Conservation (phyloP, 2,329 filamentous ascomycete species). For the Parastagonospora avenae region DNA sequence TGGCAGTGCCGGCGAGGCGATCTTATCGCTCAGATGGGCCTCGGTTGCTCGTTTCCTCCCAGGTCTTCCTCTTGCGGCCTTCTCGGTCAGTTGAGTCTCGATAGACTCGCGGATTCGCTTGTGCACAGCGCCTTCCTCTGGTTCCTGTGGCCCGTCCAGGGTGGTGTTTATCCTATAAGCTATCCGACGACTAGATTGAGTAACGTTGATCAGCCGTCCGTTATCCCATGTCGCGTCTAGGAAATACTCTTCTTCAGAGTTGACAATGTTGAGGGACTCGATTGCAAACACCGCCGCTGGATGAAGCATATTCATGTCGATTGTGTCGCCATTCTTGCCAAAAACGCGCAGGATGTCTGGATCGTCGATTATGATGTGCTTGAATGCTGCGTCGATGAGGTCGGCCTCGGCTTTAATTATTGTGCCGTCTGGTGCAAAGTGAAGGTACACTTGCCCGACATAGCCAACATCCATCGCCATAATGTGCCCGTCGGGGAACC, state of each 20-base stretch:
- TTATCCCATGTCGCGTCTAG: not conserved
- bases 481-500: slow-evolving; percentile 8
- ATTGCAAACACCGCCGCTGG: slow-evolving; percentile 8
- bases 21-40: not conserved
- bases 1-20: no score
- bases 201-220: slow-evolving; percentile 1
- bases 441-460: slow-evolving; percentile 9
- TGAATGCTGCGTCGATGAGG: slow-evolving; percentile 7
- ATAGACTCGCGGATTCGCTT: not conserved
- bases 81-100: not conserved
- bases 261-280: not conserved
- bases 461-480: slow-evolving; percentile 8
- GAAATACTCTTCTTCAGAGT: not conserved
- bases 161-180: not conserved
- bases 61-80: no score
- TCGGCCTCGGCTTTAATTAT: slow-evolving; percentile 7
- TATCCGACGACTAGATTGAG: not conserved
- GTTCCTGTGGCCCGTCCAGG: no score
- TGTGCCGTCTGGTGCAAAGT: not conserved
- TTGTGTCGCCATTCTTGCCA: not conserved
- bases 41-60: not conserved
- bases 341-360: slow-evolving; percentile 12
- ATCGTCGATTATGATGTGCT: slow-evolving; percentile 12
- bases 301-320: slow-evolving; percentile 8
- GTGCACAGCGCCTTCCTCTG: not conserved